These are phyloP conservation scores for Sporisorium sorghi DNA, from an alignment of 1,284 basidiomycete species.

Conservation along the genomic window DNA sequence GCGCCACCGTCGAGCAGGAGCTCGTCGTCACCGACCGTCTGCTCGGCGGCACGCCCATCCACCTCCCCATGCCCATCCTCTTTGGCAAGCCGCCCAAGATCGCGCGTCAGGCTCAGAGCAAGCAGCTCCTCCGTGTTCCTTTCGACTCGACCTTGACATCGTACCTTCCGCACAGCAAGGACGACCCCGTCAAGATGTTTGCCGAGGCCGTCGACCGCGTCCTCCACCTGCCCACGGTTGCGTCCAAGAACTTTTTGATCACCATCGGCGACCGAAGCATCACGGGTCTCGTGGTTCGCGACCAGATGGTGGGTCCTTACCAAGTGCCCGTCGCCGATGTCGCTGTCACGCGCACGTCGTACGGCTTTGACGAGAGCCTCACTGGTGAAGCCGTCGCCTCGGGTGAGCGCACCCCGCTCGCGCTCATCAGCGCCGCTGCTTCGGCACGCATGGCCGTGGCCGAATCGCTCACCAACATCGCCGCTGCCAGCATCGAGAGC, in stretches of 20 bases:
- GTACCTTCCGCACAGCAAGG: slow-evolving; percentile 73
- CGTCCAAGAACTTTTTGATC: slow-evolving; percentile 95
- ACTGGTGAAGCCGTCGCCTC: slow-evolving; percentile 93
- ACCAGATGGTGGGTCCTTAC: slow-evolving; percentile 99
- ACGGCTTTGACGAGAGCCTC: slow-evolving; percentile 84
- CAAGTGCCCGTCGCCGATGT: slow-evolving; percentile 98
- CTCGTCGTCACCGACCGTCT: slow-evolving; percentile 90
- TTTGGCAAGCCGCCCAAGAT: slow-evolving; percentile 97
- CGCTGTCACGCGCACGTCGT: slow-evolving; percentile 92
- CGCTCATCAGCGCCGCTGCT: slow-evolving; percentile 85
- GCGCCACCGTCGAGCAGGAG: slow-evolving; percentile 79
- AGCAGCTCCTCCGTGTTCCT: slow-evolving; percentile 72
- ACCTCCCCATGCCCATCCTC: slow-evolving; percentile 91
- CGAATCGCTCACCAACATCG: slow-evolving; percentile 91
- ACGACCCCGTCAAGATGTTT: slow-evolving; percentile 70
- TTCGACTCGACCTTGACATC: slow-evolving; percentile 81
- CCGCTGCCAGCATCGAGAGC: slow-evolving; percentile 81
- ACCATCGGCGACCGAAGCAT: slow-evolving; percentile 96
- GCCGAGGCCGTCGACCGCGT: slow-evolving; percentile 80
- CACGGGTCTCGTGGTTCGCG: slow-evolving; percentile 91
- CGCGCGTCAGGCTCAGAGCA: slow-evolving; percentile 79
- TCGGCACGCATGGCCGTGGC: slow-evolving; percentile 96
- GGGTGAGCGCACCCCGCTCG: slow-evolving; percentile 94
- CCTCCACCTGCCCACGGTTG: slow-evolving; percentile 89
- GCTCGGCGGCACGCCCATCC: slow-evolving; percentile 82